Conservation (phyloP, 2,329 filamentous ascomycete species). For the Leptographium wingfieldii region DNA sequence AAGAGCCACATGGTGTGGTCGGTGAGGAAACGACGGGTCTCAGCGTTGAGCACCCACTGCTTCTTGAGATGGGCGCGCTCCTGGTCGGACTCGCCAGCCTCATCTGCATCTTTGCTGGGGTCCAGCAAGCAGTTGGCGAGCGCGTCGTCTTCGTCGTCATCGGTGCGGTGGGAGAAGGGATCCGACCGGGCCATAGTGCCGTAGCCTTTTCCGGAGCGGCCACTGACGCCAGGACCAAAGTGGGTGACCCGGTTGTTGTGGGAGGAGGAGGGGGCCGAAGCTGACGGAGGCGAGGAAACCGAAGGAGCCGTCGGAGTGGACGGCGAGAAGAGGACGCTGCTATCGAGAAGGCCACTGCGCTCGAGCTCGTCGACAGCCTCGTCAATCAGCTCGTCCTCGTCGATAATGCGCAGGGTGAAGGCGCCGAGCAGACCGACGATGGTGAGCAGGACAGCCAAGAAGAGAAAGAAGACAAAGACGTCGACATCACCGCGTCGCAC, state of each 20-base stretch:
- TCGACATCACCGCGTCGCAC: slow-evolving; percentile 45
- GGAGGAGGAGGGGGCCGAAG: neutral
- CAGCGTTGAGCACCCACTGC: slow-evolving; percentile 80
- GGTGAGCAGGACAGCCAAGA: slow-evolving; percentile 61
- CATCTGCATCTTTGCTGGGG: slow-evolving; percentile 10
- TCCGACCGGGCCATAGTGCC: slow-evolving; percentile 9
- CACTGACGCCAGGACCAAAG: slow-evolving; percentile 8
- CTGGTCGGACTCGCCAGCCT: slow-evolving; percentile 1
- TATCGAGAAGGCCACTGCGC: slow-evolving; percentile 67
- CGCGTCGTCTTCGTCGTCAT: slow-evolving; percentile 5
- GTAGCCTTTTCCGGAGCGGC: slow-evolving; percentile 3
- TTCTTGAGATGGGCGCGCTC: slow-evolving; percentile 54
- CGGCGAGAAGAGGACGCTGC: slow-evolving; percentile 58
- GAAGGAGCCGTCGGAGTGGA: slow-evolving; percentile 23
- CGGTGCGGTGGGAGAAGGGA: slow-evolving; percentile 1
- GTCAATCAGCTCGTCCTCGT: slow-evolving; percentile 79
- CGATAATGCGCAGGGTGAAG: slow-evolving; percentile 64
- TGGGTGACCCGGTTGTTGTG: slow-evolving; percentile 1
- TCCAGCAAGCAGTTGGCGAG: slow-evolving; percentile 10
- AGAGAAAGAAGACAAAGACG: slow-evolving; percentile 81
- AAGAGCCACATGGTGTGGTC: slow-evolving; percentile 96
- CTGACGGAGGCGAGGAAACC: neutral
- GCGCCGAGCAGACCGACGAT: slow-evolving; percentile 60
- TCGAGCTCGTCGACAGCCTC: slow-evolving; percentile 86
- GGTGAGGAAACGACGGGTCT: slow-evolving; percentile 71